Conservation (phyloP, 2,329 filamentous ascomycete genomes). For the Lachnum nothofagi region DNA sequence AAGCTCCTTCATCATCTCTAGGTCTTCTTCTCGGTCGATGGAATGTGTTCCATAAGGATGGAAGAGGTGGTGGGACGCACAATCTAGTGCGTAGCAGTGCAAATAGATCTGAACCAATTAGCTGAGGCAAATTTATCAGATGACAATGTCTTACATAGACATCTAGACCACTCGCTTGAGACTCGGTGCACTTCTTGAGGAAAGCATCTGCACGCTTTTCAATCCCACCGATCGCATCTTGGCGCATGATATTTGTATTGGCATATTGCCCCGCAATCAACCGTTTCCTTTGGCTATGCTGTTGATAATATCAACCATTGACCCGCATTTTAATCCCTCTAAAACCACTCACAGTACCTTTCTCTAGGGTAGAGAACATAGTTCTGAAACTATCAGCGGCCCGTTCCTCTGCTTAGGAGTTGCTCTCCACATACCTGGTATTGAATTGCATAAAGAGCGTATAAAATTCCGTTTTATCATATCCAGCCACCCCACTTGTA, state of each 20-base stretch:
- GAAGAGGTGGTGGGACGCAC: slow-evolving; percentile 65
- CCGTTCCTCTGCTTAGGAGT: not conserved
- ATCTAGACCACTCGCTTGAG: slow-evolving; percentile 46
- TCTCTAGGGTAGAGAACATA: slow-evolving; percentile 36
- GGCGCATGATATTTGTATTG: slow-evolving; percentile 60
- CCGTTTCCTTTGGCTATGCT: slow-evolving; percentile 60
- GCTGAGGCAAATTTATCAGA: not conserved
- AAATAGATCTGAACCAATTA: slow-evolving; percentile 33
- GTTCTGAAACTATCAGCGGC: slow-evolving; percentile 24
- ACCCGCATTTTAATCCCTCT: not conserved
- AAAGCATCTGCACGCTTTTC: slow-evolving; percentile 52
- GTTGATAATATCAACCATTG: not conserved
- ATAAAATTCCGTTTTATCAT: slow-evolving; percentile 62
- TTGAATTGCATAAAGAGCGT: slow-evolving; percentile 55
- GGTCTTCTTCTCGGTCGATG: slow-evolving; percentile 49
- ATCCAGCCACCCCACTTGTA: slow-evolving; percentile 55
- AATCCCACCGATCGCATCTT: slow-evolving; percentile 52
- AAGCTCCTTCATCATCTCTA: slow-evolving; percentile 63
- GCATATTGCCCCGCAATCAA: slow-evolving; percentile 63
- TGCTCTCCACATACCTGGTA: slow-evolving; percentile 40
- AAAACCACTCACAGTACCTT: slow-evolving; percentile 20
- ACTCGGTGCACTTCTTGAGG: slow-evolving; percentile 46
- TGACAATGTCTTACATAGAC: slow-evolving; percentile 49
- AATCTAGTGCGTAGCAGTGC: slow-evolving; percentile 66
- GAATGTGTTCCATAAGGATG: slow-evolving; percentile 60